These are phyloP conservation scores for Azolla pinnata DNA, from an alignment of 75 land plant genomes.

Conservation along the genomic window DNA sequence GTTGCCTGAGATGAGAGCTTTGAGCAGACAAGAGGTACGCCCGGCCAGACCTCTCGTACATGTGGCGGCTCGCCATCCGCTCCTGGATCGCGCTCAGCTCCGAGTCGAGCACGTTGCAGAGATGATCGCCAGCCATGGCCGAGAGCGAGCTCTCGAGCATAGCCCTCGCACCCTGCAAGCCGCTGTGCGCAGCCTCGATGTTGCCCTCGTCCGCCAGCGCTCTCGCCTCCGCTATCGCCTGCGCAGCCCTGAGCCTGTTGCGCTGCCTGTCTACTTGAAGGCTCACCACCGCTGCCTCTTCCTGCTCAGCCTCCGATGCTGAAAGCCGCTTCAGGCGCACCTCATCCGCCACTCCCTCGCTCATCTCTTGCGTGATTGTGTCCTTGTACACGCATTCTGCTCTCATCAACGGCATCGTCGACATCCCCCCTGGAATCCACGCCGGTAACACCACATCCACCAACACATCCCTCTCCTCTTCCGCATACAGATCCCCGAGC, in stretches of 20 bases:
- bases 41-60: conserved; percentile 30
- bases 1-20: conserved; percentile 30
- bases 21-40: conserved; percentile 31
- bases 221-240: conserved; percentile 60
- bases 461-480: conserved; percentile 82
- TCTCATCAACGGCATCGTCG: conserved; percentile 34
- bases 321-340: conserved; percentile 39
- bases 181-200: conserved; percentile 29
- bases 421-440: not conserved
- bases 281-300: conserved; percentile 14
- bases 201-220: conserved; percentile 42
- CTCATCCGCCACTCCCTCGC: conserved; percentile 9
- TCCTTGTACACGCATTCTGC: conserved; percentile 51
- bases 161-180: conserved; percentile 46
- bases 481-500: conserved; percentile 85
- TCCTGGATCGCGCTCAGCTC: conserved; percentile 47
- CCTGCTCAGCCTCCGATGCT: conserved; percentile 18
- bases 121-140: conserved; percentile 24
- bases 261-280: conserved; percentile 46
- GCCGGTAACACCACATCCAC: conserved; percentile 51
- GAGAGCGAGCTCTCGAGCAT: conserved; percentile 24
- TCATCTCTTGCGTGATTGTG: conserved; percentile 46
- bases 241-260: conserved; percentile 32
- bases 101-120: conserved; percentile 29
- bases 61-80: conserved; percentile 27